Evolutionary conservation across 371 early-diverging fungal species (phyloP), one percentile per base, ranked within the genome.

Genomic region (Vairimorpha ceranae): DNA sequence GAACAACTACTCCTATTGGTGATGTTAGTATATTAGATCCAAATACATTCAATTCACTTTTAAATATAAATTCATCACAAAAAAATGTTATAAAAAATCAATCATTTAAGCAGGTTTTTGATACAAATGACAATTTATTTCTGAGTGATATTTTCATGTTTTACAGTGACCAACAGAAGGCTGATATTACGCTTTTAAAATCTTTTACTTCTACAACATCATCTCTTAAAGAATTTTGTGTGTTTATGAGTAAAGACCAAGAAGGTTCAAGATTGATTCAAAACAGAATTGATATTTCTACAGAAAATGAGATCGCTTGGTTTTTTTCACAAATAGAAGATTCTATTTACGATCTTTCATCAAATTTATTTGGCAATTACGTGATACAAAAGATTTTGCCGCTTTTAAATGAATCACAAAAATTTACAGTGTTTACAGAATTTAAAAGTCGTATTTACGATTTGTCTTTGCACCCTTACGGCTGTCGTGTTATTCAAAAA

Each of bases 361-460:
- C 93, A 0, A 99, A 99, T 82, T 94, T 97, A 0, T 99, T 99
- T 89, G 98, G 97, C 56, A 99, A 99, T 86, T 99, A 99, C 80
- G 98, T 99, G 51, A 89, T 99, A 59, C 98, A 99, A 86, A 99
- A 97, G 86, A 92, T 97, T 79, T 67, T 83, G 29, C 80, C 82
- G 23, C 65, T 54, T 7, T 66, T 79, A 0, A 74, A 43, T 45
- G 43, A 54, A 15, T 69, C 60, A 33, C 69, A 82, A 61, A 51
- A 66, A 48, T 30, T 58, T 33, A 59, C 33, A 21, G 54, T 83
- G n/a, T 64, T 76, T n/a, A 86, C 87, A 72, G 88, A 90, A 77
- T 94, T 99, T 92, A 90, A 92, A 76, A 90, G 90, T 10, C 91
- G 92, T 81, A 90, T 97, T 4, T 81, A 93, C 48, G 87, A 90